These are phyloP conservation scores for Leishmania turanica DNA, from an alignment of 208 protist species.

Conservation along the genomic window DNA sequence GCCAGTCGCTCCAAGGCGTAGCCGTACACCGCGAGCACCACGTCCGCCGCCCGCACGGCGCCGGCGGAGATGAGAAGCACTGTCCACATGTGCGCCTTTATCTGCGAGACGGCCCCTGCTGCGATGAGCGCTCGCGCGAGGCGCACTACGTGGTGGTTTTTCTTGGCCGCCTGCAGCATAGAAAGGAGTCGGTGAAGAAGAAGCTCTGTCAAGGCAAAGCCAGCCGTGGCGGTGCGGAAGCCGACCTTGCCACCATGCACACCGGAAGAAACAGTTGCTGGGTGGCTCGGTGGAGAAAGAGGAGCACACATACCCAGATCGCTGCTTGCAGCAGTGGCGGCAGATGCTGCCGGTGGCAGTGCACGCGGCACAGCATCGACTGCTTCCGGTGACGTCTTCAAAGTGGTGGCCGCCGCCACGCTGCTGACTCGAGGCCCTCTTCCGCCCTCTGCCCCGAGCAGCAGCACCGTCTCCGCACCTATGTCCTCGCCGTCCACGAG, in stretches of 20 bases:
- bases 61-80: slow-evolving; percentile 73
- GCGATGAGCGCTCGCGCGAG: slow-evolving; percentile 50
- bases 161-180: slow-evolving; percentile 51
- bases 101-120: slow-evolving; percentile 17
- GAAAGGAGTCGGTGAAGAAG: slow-evolving; percentile 50
- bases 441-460: neutral
- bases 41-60: slow-evolving; percentile 51
- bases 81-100: slow-evolving; percentile 63
- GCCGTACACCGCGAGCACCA: slow-evolving; percentile 53
- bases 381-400: too few species aligned
- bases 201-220: slow-evolving; percentile 21
- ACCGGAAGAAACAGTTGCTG: neutral
- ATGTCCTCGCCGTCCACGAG: slow-evolving; percentile 17
- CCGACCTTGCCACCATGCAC: neutral
- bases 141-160: slow-evolving; percentile 52
- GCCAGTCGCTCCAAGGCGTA: slow-evolving; percentile 31
- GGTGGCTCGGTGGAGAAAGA: neutral
- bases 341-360: neutral
- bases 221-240: neutral
- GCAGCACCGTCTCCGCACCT: slow-evolving; percentile 11
- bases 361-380: neutral
- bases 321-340: neutral
- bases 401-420: neutral
- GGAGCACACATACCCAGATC: neutral
- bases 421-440: neutral